phyloP scores from a whole-genome alignment of 352 stramenopile species.

The Elongisporangium undulatum region DNA sequence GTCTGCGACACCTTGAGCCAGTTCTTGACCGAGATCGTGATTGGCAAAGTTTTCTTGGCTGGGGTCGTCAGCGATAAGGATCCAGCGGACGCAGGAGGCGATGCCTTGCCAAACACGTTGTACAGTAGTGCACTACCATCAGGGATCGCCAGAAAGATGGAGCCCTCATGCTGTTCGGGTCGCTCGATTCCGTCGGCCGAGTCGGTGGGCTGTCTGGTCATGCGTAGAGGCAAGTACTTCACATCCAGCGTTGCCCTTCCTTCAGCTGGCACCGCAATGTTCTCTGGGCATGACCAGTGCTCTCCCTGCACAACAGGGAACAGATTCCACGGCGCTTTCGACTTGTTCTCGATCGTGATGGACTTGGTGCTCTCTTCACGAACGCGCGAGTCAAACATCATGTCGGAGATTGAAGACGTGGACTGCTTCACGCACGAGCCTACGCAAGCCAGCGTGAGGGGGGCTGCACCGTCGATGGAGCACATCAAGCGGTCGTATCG shows the following conservation, averaged over 20 bases:
- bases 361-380: slow-evolving; percentile 57
- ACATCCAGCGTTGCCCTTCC: slow-evolving; percentile 61
- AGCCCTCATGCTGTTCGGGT: slow-evolving; percentile 60
- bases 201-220: slow-evolving; percentile 50
- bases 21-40: slow-evolving; percentile 81
- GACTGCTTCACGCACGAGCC: slow-evolving; percentile 87
- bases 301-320: slow-evolving; percentile 83
- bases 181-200: slow-evolving; percentile 20
- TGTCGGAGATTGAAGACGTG: slow-evolving; percentile 81
- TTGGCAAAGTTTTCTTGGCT: slow-evolving; percentile 73
- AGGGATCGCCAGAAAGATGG: slow-evolving; percentile 89
- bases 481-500: slow-evolving; percentile 80
- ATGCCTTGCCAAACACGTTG: slow-evolving; percentile 77
- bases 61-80: slow-evolving; percentile 43
- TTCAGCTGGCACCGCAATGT: slow-evolving; percentile 74
- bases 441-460: slow-evolving; percentile 70
- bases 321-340: slow-evolving; percentile 79
- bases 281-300: slow-evolving; percentile 83
- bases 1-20: slow-evolving; percentile 83
- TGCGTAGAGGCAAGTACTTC: slow-evolving; percentile 79
- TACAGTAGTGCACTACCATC: slow-evolving; percentile 88
- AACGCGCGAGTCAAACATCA: slow-evolving; percentile 82
- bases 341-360: slow-evolving; percentile 82
- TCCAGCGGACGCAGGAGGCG: slow-evolving; percentile 34
- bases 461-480: slow-evolving; percentile 48